Evolutionary conservation across 1,139 yeast genomes (phyloP).

Genomic region (Saccharomyces hybrid): DNA sequence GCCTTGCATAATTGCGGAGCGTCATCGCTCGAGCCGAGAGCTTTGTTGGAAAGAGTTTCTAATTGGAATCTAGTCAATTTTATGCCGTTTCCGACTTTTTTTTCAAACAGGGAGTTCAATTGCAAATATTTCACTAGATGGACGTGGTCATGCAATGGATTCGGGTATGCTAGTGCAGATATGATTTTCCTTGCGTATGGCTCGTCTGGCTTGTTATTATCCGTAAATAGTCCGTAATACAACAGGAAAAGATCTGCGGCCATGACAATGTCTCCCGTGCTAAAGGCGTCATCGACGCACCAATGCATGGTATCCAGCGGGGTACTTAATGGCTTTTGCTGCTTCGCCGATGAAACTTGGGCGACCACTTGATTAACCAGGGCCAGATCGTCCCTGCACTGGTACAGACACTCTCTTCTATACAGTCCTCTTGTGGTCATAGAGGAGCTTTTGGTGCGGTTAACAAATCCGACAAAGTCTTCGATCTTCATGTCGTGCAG

Average conservation of each 20-base stretch:
- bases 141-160: slow-evolving; percentile 17
- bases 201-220: slow-evolving; percentile 5
- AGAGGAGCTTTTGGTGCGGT: slow-evolving; percentile 7
- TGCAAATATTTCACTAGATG: slow-evolving; percentile 13
- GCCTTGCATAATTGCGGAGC: slow-evolving; percentile 12
- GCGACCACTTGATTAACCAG: slow-evolving; percentile 4
- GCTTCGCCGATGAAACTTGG: background rate
- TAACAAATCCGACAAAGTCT: slow-evolving; percentile 3
- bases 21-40: slow-evolving; percentile 11
- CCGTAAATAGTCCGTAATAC: slow-evolving; percentile 11
- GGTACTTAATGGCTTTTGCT: background rate
- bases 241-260: slow-evolving; percentile 19
- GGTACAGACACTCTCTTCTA: slow-evolving; percentile 17
- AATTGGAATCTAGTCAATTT: slow-evolving; percentile 11
- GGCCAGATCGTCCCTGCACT: slow-evolving; percentile 3
- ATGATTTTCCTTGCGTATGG: slow-evolving; percentile 10
- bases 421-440: slow-evolving; percentile 16
- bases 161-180: slow-evolving; percentile 14
- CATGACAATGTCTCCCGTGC: slow-evolving; percentile 14
- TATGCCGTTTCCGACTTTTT: slow-evolving; percentile 1
- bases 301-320: slow-evolving; percentile 12
- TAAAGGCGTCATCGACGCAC: slow-evolving; percentile 15
- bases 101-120: slow-evolving; percentile 10
- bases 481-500: slow-evolving; percentile 3
- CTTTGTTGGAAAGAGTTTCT: slow-evolving; percentile 16